phyloP scores from a whole-genome alignment of 2,329 filamentous ascomycete species.

The Penicillium carneum region DNA sequence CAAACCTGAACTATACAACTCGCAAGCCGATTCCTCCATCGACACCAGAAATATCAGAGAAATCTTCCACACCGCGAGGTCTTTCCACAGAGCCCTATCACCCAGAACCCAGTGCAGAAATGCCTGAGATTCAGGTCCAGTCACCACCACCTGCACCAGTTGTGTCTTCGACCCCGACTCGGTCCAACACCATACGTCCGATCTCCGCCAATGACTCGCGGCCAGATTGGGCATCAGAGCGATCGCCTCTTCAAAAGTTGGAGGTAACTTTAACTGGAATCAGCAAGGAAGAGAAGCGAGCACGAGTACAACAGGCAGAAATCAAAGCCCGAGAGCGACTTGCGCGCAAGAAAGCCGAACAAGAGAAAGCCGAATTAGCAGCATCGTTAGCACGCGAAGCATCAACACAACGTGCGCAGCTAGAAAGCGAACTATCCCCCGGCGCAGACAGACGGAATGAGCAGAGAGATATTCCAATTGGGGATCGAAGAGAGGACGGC shows the following conservation, averaged over 20 bases:
- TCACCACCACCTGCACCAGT: slow-evolving; percentile 6
- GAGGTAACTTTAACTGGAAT: slow-evolving; percentile 90
- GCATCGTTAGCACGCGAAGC: slow-evolving; percentile 12
- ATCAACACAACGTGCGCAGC: slow-evolving; percentile 17
- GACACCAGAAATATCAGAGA: slow-evolving; percentile 16
- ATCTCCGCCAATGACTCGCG: slow-evolving; percentile 42
- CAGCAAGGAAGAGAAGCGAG: slow-evolving; percentile 93
- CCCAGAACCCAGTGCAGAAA: slow-evolving; percentile 4
- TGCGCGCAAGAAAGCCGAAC: slow-evolving; percentile 41
- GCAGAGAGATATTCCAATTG: slow-evolving; percentile 6
- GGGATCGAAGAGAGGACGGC: not conserved
- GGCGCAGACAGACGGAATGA: slow-evolving; percentile 10
- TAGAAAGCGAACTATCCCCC: slow-evolving; percentile 19
- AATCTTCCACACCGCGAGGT: slow-evolving; percentile 33
- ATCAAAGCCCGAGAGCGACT: slow-evolving; percentile 68
- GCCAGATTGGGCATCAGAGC: slow-evolving; percentile 73
- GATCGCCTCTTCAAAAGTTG: slow-evolving; percentile 90
- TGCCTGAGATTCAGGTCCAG: slow-evolving; percentile 31
- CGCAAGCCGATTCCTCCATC: slow-evolving; percentile 20
- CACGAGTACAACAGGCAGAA: slow-evolving; percentile 82
- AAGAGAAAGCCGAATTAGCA: slow-evolving; percentile 27
- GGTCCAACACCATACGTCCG: slow-evolving; percentile 45
- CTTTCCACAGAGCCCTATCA: slow-evolving; percentile 24
- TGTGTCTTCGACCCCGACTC: slow-evolving; percentile 35
- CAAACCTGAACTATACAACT: slow-evolving; percentile 30